Conservation (phyloP, 257 asterid species). For the Ocimum tenuiflorum region DNA sequence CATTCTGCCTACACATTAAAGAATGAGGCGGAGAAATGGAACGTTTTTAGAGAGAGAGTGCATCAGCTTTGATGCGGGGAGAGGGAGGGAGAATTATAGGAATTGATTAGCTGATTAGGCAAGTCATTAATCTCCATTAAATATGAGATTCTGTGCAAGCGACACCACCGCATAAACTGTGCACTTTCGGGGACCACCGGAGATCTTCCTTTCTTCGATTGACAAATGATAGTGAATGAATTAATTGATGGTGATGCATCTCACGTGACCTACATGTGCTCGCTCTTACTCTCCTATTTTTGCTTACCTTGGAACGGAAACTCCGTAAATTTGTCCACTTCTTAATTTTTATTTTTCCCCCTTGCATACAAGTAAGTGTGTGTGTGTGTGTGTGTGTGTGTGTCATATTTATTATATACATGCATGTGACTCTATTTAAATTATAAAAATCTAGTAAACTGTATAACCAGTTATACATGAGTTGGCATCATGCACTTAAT, state of each 20-base stretch:
- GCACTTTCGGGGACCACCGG: not conserved
- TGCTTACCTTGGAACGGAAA: not conserved
- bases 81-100: not conserved
- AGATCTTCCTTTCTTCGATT: not conserved
- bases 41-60: constrained; percentile 21
- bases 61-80: constrained; percentile 16
- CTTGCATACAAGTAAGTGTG: too few relatives aligned
- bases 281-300: constrained; percentile 3
- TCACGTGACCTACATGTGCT: constrained; percentile 31
- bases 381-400: too few relatives aligned
- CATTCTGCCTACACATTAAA: not conserved
- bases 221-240: too few relatives aligned
- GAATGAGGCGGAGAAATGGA: not conserved
- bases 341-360: not conserved
- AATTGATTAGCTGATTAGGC: constrained; percentile 18
- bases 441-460: too few relatives aligned
- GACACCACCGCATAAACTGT: constrained; percentile 23
- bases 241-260: not conserved
- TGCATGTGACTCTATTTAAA: too few relatives aligned
- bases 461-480: too few relatives aligned
- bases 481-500: too few relatives aligned
- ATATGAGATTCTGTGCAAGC: constrained; percentile 1
- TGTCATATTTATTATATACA: too few relatives aligned
- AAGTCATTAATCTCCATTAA: constrained; percentile 1
- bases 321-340: not conserved